phyloP scores from a whole-genome alignment of 2,329 filamentous ascomycete genomes.

The Talaromyces atroroseus region DNA sequence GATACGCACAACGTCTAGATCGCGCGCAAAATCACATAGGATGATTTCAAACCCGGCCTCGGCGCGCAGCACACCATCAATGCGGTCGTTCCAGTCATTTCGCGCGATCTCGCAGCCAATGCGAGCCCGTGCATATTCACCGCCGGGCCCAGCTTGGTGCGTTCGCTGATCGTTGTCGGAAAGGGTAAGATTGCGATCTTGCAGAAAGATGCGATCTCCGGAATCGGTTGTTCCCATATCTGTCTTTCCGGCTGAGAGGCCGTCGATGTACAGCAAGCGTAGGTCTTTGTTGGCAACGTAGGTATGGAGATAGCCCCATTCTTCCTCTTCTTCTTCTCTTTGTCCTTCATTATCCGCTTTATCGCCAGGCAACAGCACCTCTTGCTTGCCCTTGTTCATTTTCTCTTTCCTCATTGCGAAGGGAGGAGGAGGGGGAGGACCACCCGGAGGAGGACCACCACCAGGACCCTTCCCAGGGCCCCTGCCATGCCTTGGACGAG shows the following conservation, averaged over 20 bases:
- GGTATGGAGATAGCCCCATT: conserved; percentile 58
- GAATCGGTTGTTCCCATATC: conserved; percentile 61
- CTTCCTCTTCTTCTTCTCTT: background rate
- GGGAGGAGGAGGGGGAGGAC: background rate
- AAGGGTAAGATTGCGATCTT: background rate
- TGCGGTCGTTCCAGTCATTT: conserved; percentile 41
- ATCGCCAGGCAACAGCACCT: background rate
- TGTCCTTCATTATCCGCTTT: background rate
- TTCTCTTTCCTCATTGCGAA: background rate
- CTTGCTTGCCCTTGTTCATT: background rate
- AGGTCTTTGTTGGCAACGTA: conserved; percentile 57
- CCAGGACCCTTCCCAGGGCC: background rate
- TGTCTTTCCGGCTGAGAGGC: conserved; percentile 63
- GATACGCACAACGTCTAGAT: conserved; percentile 33
- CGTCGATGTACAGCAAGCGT: conserved; percentile 63
- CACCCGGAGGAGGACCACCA: background rate
- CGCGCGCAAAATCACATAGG: conserved; percentile 41
- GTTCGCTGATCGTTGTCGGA: background rate
- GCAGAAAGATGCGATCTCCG: conserved; percentile 58
- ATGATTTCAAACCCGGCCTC: conserved; percentile 10
- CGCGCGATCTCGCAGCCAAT: conserved; percentile 51
- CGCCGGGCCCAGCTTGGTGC: conserved; percentile 16
- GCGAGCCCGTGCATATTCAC: conserved; percentile 49
- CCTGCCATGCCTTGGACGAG: conserved; percentile 24
- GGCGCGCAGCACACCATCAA: conserved; percentile 2